Base-by-base conservation (phyloP, 1,284 basidiomycete genomes). In the Pterula multifida region DNA sequence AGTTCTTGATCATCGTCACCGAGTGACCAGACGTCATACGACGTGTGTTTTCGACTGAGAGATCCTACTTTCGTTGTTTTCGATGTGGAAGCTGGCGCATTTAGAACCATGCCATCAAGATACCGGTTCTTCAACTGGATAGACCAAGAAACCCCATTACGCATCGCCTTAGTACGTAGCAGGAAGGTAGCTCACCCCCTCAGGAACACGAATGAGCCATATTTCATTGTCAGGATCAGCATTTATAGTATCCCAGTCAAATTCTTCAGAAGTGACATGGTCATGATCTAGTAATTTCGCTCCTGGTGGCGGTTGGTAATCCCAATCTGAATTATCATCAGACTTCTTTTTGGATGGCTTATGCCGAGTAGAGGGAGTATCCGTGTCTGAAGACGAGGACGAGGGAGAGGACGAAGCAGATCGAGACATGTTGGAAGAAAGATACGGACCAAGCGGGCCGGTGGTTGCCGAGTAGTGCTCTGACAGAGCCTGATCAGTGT, bases 211-310 rank as follows among this genome's bases (percentile, higher is more conserved):
- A 21, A 88, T 69, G 11, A 86, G 64, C 76, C 83, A 86, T 3
- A 88, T 55, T 57, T 88, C 85, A 2, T 76, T 58, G 53, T 83
- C 72, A 0, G 75, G 69, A 50, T 83, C 71, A 15, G 73, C 61
- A n/a, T 76, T 69, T 3, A 87, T 54, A 2, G 68, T 61, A 52
- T 83, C 80, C 77, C 81, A 88, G 56, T 85, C 84, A 54, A 85
- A 83, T 1, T 70, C 68, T 1, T 72, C 75, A 2, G 65, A 63
- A 50, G 79, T 73, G 0, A 60, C 61, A 22, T 57, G 54, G 24
- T 68, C 64, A 52, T 70, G 63, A 49, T 73, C 68, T 15, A 77
- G 58, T 9, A 71, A 61, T 11, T 65, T 62, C n/a, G 69, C 63
- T 11, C 72, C 76, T 1, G 62, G 50, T 17, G 82, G 79, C 1